These are phyloP conservation scores for Schoenoplectus tabernaemontani DNA, from an alignment of 202 grass and related monocot genomes.

Conservation along the genomic window DNA sequence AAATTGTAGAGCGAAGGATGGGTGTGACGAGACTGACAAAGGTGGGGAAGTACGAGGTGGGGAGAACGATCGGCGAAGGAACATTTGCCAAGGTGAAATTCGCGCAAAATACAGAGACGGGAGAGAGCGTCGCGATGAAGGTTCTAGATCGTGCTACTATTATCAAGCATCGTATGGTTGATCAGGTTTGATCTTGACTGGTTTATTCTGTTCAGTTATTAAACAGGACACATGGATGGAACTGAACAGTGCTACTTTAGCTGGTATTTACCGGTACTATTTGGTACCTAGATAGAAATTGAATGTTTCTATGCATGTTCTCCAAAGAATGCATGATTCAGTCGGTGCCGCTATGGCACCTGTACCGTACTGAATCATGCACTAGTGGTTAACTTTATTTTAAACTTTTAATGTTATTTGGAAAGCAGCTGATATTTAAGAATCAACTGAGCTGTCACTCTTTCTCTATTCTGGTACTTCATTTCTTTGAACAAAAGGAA, in stretches of 20 bases:
- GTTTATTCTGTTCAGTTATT: background rate
- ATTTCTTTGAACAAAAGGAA: background rate
- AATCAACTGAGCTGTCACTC: no score
- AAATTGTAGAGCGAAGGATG: background rate
- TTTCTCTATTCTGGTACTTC: background rate
- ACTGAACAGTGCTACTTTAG: background rate
- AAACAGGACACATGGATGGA: background rate
- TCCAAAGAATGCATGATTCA: background rate
- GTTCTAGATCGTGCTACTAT: constrained; percentile 93
- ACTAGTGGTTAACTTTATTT: no score
- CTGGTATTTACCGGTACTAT: no score
- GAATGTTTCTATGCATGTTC: no score
- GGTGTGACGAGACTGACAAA: constrained; percentile 32
- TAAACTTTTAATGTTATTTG: no score
- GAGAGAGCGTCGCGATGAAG: constrained; percentile 99
- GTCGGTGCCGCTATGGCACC: no score
- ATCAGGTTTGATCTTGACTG: constrained; percentile 43
- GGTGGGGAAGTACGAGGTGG: constrained; percentile 96
- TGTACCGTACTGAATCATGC: no score
- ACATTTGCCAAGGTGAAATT: constrained; percentile 99
- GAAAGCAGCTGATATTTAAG: no score
- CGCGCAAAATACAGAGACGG: constrained; percentile 93
- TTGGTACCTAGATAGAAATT: no score
- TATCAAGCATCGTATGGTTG: constrained; percentile 95
- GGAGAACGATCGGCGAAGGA: constrained; percentile 88